Conservation (phyloP, 1,139 yeast genomes). For the Pichia sp. region DNA sequence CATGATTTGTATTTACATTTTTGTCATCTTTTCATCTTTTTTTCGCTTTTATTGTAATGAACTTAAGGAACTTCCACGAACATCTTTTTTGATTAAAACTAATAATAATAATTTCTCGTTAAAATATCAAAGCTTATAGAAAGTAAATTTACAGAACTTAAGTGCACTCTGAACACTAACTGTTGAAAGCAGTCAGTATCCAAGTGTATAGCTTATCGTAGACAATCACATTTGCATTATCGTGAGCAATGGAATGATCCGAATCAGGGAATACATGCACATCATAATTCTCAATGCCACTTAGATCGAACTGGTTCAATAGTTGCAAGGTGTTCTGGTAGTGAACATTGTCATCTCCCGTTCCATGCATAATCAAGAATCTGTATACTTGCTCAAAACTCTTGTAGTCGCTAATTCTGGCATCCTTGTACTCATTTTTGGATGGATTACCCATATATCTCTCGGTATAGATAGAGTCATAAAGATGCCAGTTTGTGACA, state of each 20-base stretch:
- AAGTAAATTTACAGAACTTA: background rate
- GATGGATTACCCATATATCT: slow-evolving; percentile 76
- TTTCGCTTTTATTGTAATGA: background rate
- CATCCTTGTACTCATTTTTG: slow-evolving; percentile 39
- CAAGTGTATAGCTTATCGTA: slow-evolving; percentile 70
- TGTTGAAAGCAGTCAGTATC: slow-evolving; percentile 63
- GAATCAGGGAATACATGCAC: slow-evolving; percentile 91
- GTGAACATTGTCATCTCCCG: slow-evolving; percentile 97
- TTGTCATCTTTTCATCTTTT: background rate
- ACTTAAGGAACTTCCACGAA: background rate
- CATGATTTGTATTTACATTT: background rate
- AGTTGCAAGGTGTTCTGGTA: slow-evolving; percentile 78
- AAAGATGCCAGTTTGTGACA: slow-evolving; percentile 76
- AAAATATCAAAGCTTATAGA: background rate
- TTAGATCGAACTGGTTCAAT: slow-evolving; percentile 62
- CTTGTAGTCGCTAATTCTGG: slow-evolving; percentile 45
- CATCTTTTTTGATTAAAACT: background rate
- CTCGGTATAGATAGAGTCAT: slow-evolving; percentile 85
- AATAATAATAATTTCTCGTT: background rate
- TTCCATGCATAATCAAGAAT: slow-evolving; percentile 87
- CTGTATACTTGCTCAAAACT: slow-evolving; percentile 50
- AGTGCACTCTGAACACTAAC: background rate
- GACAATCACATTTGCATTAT: slow-evolving; percentile 73
- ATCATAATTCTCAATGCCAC: slow-evolving; percentile 75
- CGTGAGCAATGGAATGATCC: slow-evolving; percentile 76